Conservation (phyloP, 306 rosid species). For the Quercus variabilis region DNA sequence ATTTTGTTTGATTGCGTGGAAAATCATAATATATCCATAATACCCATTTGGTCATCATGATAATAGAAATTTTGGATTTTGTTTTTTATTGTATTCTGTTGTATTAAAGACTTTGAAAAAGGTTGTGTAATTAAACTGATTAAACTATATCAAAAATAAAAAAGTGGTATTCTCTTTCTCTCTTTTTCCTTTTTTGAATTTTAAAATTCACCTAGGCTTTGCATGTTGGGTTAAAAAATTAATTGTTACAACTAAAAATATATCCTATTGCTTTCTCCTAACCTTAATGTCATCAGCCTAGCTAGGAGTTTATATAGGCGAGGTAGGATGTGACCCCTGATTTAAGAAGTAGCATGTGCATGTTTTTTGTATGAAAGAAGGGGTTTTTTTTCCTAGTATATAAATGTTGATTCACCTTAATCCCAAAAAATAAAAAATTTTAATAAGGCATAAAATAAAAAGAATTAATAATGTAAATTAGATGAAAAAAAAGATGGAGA, state of each 20-base stretch:
- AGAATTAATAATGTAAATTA: too few relatives aligned
- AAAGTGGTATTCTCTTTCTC: background rate
- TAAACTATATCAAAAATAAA: constrained; percentile 19
- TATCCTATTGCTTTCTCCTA: background rate
- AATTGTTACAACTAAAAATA: background rate
- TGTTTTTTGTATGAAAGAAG: background rate
- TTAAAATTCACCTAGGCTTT: constrained; percentile 13
- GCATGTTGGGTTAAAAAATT: background rate
- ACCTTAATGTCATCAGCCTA: constrained; percentile 1
- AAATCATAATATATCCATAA: constrained; percentile 40
- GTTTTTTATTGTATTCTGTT: constrained; percentile 19
- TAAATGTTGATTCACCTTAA: too few relatives aligned
- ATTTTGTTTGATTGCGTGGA: constrained; percentile 61
- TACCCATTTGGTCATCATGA: constrained; percentile 61
- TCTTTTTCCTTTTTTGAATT: background rate
- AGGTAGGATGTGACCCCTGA: constrained; percentile 30
- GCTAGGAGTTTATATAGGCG: background rate
- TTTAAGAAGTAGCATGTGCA: background rate
- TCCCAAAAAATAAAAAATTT: too few relatives aligned
- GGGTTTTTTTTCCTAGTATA: too few relatives aligned
- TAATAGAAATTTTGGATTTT: constrained; percentile 51
- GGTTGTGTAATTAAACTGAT: constrained; percentile 35
- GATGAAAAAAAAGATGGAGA: too few relatives aligned
- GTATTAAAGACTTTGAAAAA: constrained; percentile 30
- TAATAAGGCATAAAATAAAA: too few relatives aligned